Percentiles rank a stretch among this genome's conserved stretches.
Evolutionary conservation across 208 protist genomes (phyloP).

Genomic region (Leishmania braziliensis): DNA sequence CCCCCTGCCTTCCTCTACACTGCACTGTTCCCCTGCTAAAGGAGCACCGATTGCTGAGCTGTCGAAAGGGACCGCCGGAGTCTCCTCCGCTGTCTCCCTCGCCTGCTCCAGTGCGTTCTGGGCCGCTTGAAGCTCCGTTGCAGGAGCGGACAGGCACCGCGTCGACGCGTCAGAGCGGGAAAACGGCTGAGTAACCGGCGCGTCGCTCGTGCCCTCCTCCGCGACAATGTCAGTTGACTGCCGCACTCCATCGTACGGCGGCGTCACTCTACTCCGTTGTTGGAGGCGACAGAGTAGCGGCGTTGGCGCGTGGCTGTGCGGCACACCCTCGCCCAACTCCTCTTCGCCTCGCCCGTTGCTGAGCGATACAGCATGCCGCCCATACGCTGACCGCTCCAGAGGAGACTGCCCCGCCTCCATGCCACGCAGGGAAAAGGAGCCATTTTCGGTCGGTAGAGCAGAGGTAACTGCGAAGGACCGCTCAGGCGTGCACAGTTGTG

Average conservation of each 20-base stretch:
- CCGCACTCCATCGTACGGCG: neutral
- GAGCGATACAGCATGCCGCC: neutral
- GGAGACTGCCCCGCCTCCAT: slow-evolving; percentile 16
- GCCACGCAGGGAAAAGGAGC: slow-evolving; percentile 4
- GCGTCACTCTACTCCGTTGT: too few relatives aligned
- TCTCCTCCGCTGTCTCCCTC: neutral
- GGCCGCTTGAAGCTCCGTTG: neutral
- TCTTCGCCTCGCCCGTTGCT: neutral
- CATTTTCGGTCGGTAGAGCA: neutral
- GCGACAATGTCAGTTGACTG: too few relatives aligned
- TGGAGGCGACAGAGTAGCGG: neutral
- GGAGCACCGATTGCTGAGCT: neutral
- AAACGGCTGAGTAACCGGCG: neutral
- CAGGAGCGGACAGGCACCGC: neutral
- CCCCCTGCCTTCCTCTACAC: neutral
- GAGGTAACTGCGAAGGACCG: neutral
- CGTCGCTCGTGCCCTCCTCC: neutral
- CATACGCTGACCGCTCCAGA: slow-evolving; percentile 5
- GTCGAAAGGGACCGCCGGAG: neutral
- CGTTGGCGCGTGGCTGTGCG: slow-evolving; percentile 24
- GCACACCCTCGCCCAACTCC: slow-evolving; percentile 6
- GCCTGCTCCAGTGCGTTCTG: neutral
- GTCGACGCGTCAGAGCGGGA: slow-evolving; percentile 21
- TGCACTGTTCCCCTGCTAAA: neutral
- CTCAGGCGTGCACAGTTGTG: neutral